Conservation (phyloP, 2,329 filamentous ascomycete genomes). For the Aspergillus oerlinghausenensis region DNA sequence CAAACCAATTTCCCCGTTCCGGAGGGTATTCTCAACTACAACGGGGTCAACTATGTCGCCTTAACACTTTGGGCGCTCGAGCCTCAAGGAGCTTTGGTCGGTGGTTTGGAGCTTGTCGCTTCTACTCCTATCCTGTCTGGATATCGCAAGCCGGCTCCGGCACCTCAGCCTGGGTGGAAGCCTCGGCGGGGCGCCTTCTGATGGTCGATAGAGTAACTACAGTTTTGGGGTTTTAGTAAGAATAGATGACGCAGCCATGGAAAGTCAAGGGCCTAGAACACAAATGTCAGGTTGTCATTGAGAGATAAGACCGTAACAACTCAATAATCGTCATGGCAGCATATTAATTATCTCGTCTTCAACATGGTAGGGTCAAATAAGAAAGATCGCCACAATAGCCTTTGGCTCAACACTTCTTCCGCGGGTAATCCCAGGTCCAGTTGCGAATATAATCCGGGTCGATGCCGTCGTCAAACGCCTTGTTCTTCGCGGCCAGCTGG, state of each 20-base stretch:
- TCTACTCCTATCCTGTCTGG: background rate
- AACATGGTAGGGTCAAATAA: background rate
- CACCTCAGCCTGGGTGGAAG: background rate
- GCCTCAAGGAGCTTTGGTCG: slow-evolving; percentile 9
- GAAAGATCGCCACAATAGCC: background rate
- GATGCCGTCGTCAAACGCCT: slow-evolving; percentile 65
- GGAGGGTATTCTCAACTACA: slow-evolving; percentile 67
- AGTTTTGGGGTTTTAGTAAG: background rate
- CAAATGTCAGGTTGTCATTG: background rate
- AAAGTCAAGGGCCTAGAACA: background rate
- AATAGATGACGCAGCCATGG: background rate
- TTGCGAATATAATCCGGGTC: slow-evolving; percentile 63
- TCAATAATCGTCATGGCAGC: background rate
- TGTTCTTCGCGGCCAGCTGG: slow-evolving; percentile 60
- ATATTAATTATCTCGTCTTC: background rate
- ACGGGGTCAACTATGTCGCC: slow-evolving; percentile 64
- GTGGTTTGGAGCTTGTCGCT: background rate
- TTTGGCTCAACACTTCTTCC: slow-evolving; percentile 1
- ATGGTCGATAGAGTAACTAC: background rate
- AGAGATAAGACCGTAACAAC: background rate
- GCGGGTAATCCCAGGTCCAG: slow-evolving; percentile 59
- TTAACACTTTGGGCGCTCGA: slow-evolving; percentile 67
- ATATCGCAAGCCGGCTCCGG: background rate
- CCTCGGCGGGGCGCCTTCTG: background rate
- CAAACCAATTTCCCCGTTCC: slow-evolving; percentile 69